Evolutionary conservation across 345 rosid genomes (phyloP).

Genomic region (Trapa incisa): DNA sequence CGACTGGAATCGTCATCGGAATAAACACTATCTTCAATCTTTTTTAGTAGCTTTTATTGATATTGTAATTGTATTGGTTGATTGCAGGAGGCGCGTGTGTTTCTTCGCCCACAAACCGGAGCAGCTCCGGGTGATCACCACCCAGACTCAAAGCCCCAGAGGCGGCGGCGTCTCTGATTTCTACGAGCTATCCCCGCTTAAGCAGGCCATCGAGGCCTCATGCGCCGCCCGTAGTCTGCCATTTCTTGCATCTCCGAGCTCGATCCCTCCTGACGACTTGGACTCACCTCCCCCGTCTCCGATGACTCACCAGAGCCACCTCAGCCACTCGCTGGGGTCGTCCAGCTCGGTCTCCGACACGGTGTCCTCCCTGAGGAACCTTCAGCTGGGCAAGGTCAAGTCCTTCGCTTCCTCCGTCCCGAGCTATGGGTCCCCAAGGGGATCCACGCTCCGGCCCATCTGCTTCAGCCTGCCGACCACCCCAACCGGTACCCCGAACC

Average conservation of each 20-base stretch:
- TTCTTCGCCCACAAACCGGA: constrained; percentile 89
- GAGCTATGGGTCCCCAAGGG: constrained; percentile 10
- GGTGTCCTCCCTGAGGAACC: constrained; percentile 43
- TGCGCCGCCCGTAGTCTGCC: neutral
- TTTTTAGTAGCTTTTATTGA: too few relatives aligned
- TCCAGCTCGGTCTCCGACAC: constrained; percentile 32
- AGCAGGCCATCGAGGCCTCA: neutral
- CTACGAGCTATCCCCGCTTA: constrained; percentile 22
- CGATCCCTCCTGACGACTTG: constrained; percentile 24
- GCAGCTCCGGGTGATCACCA: constrained; percentile 46
- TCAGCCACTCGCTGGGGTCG: constrained; percentile 47
- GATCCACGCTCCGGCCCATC: constrained; percentile 46
- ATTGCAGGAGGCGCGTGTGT: constrained; percentile 65
- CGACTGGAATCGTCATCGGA: too few relatives aligned
- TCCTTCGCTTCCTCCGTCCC: constrained; percentile 34
- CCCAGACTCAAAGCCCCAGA: constrained; percentile 37
- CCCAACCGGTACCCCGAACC: constrained; percentile 26
- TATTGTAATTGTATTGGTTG: neutral
- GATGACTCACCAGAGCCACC: constrained; percentile 18
- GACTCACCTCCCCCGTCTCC: constrained; percentile 48
- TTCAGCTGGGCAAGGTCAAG: constrained; percentile 54
- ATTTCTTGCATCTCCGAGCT: constrained; percentile 14
- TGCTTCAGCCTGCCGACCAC: constrained; percentile 51
- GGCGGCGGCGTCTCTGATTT: constrained; percentile 15
- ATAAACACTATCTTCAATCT: too few relatives aligned